phyloP scores from a whole-genome alignment of 371 early-diverging fungal species.

The Zychaea mexicana region DNA sequence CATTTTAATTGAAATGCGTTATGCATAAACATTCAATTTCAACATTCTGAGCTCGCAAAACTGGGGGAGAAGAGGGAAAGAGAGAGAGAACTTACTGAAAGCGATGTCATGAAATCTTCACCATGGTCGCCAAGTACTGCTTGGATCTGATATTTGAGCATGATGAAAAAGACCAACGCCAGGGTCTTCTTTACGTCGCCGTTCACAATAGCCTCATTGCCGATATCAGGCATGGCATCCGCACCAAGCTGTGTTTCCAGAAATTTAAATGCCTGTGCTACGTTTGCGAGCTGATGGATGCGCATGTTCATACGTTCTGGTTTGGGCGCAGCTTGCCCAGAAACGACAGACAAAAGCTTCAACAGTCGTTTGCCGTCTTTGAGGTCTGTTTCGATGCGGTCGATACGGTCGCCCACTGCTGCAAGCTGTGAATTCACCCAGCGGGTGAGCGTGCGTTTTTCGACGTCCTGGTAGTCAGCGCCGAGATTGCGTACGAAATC shows the following conservation, averaged over 20 bases:
- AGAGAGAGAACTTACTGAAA: constrained; percentile 31
- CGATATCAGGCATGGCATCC: constrained; percentile 74
- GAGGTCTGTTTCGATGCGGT: constrained; percentile 59
- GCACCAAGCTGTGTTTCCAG: constrained; percentile 64
- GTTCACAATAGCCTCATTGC: constrained; percentile 84
- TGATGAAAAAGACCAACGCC: constrained; percentile 84
- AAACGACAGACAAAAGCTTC: constrained; percentile 60
- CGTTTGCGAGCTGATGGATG: constrained; percentile 83
- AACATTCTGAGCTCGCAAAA: too few relatives aligned
- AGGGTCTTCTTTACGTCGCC: constrained; percentile 86
- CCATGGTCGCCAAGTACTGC: constrained; percentile 51
- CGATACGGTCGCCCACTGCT: constrained; percentile 39
- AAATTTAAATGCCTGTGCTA: constrained; percentile 71
- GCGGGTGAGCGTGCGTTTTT: constrained; percentile 78
- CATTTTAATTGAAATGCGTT: not conserved
- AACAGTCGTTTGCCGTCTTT: constrained; percentile 67
- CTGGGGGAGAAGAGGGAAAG: too few relatives aligned
- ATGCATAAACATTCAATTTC: not conserved
- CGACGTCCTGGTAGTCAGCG: constrained; percentile 61
- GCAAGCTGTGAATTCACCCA: constrained; percentile 82
- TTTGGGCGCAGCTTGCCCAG: constrained; percentile 53
- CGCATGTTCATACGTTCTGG: constrained; percentile 70
- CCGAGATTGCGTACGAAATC: constrained; percentile 43
- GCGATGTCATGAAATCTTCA: constrained; percentile 36
- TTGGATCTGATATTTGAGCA: constrained; percentile 71